Conservation (phyloP, 1,284 basidiomycete genomes). For the Melampsora larici-populina region DNA sequence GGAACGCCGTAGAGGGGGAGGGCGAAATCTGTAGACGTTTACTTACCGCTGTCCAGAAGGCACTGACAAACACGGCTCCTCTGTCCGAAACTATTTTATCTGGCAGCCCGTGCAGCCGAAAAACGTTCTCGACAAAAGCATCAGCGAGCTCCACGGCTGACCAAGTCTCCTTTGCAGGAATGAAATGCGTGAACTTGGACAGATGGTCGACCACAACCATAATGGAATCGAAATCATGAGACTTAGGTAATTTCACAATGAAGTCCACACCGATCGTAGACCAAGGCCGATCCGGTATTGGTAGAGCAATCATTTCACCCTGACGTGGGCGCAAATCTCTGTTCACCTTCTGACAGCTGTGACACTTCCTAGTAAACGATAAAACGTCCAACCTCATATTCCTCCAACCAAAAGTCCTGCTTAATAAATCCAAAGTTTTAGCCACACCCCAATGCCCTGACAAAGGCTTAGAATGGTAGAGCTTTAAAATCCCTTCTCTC, state of each 20-base stretch:
- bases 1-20: conserved; percentile 6
- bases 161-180: neutral
- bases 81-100: conserved; percentile 21
- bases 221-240: neutral
- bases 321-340: neutral
- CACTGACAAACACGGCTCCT: conserved; percentile 11
- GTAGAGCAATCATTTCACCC: neutral
- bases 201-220: neutral
- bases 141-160: neutral
- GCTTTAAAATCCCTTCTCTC: neutral
- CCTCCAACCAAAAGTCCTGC: neutral
- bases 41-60: neutral
- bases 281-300: too few relatives aligned
- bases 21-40: neutral
- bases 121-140: neutral
- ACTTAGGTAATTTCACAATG: neutral
- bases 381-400: neutral
- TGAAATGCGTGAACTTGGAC: neutral
- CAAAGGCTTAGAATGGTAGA: neutral
- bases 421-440: conserved; percentile 2
- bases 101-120: neutral
- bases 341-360: neutral
- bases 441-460: neutral
- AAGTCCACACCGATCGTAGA: conserved; percentile 4
- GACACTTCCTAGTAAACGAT: neutral